Evolutionary conservation across 805 yeast species (phyloP).

Genomic region (Kuraishia capsulata): DNA sequence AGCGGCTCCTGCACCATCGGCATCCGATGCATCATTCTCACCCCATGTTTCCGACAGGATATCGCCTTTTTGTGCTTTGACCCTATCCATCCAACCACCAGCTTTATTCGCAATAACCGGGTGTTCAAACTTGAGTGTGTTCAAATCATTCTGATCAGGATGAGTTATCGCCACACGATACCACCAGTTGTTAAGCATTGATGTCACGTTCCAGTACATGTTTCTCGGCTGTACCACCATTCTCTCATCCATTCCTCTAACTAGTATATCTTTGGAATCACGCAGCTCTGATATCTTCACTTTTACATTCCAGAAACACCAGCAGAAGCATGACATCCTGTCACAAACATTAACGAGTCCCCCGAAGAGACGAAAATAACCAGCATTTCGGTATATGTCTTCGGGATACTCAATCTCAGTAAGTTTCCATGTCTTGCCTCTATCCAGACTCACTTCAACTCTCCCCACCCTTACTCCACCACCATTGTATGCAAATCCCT

Average conservation of each 20-base stretch:
- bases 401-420: conserved; percentile 23
- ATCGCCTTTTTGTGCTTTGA: conserved; percentile 22
- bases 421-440: conserved; percentile 21
- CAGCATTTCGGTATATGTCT: conserved; percentile 21
- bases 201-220: conserved; percentile 28
- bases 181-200: conserved; percentile 29
- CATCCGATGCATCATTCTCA: conserved; percentile 12
- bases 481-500: conserved; percentile 27
- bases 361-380: conserved; percentile 20
- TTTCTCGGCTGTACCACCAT: conserved; percentile 25
- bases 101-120: conserved; percentile 16
- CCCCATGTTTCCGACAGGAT: conserved; percentile 22
- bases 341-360: conserved; percentile 24
- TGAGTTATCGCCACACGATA: conserved; percentile 19
- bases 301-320: conserved; percentile 25
- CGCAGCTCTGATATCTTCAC: conserved; percentile 12
- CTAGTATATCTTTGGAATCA: conserved; percentile 19
- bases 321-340: conserved; percentile 21
- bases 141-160: conserved; percentile 3
- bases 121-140: conserved; percentile 14
- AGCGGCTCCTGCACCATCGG: not conserved
- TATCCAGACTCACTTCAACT: conserved; percentile 22
- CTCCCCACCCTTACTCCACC: conserved; percentile 25
- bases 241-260: conserved; percentile 25
- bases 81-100: conserved; percentile 29